Conservation (phyloP, 805 yeast species). For the Starmerella gropengiesseri region DNA sequence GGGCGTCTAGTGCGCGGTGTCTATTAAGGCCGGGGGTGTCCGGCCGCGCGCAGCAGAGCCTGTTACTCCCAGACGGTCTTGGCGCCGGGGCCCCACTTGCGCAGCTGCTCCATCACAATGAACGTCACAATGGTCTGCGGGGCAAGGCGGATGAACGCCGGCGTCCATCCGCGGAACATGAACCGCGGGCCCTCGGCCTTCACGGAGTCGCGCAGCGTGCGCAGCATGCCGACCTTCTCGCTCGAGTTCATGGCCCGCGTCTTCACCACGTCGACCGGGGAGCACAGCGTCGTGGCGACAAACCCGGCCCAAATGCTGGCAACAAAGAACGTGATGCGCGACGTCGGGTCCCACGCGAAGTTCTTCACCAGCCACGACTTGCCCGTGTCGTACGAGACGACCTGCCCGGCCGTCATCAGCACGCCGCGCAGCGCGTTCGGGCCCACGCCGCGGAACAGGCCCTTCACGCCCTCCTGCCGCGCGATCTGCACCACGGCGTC, state of each 20-base stretch:
- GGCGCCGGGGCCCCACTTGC: constrained; percentile 25
- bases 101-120: constrained; percentile 32
- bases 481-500: constrained; percentile 59
- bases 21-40: too few species aligned
- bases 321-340: constrained; percentile 61
- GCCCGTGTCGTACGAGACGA: constrained; percentile 73
- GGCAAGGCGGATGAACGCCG: constrained; percentile 74
- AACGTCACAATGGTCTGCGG: constrained; percentile 44
- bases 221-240: constrained; percentile 37
- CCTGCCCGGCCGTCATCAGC: constrained; percentile 83
- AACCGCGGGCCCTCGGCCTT: constrained; percentile 62
- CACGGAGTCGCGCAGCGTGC: constrained; percentile 45
- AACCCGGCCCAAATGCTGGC: constrained; percentile 75
- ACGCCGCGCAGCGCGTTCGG: constrained; percentile 76
- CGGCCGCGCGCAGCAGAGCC: too few species aligned
- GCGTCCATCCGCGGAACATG: constrained; percentile 86
- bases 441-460: constrained; percentile 60
- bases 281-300: constrained; percentile 83
- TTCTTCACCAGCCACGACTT: constrained; percentile 47
- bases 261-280: constrained; percentile 86
- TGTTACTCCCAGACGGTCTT: background rate
- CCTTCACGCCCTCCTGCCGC: constrained; percentile 46
- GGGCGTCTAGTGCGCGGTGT: background rate
- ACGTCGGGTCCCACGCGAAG: constrained; percentile 44
- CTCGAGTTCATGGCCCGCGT: constrained; percentile 67